Conservation (phyloP, 2,329 filamentous ascomycete genomes). For the Cladosporium oxysporum region DNA sequence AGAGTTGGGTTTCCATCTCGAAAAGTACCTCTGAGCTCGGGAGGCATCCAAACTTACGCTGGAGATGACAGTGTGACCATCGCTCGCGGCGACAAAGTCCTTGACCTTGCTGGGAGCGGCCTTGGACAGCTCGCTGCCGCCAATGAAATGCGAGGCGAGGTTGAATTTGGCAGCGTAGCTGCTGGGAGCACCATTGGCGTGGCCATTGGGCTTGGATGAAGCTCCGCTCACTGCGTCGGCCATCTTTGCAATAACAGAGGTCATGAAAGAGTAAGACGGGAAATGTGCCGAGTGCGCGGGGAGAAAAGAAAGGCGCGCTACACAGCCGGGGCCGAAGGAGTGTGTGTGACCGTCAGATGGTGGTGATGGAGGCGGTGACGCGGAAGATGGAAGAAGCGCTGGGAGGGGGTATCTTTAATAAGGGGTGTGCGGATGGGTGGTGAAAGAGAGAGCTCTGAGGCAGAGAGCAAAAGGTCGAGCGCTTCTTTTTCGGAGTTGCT, state of each 20-base stretch:
- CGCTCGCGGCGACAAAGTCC: conserved; percentile 87
- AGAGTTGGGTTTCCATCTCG: conserved; percentile 10
- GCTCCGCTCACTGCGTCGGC: conserved; percentile 45
- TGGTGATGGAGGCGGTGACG: not conserved
- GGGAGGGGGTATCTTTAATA: conserved; percentile 13
- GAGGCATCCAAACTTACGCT: conserved; percentile 66
- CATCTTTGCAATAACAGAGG: conserved; percentile 39
- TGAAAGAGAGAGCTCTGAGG: not conserved
- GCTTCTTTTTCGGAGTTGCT: conserved; percentile 17
- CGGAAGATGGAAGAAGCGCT: conserved; percentile 9
- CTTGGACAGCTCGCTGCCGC: conserved; percentile 82
- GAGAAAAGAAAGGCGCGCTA: conserved; percentile 18
- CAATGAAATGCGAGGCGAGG: conserved; percentile 91
- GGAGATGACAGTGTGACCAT: conserved; percentile 97
- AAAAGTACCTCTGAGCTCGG: conserved; percentile 10
- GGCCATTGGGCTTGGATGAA: conserved; percentile 23
- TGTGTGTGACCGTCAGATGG: not conserved
- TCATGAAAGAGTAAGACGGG: conserved; percentile 23
- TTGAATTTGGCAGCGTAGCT: conserved; percentile 80
- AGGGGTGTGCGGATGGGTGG: conserved; percentile 12
- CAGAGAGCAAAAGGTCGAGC: not conserved
- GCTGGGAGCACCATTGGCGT: conserved; percentile 56
- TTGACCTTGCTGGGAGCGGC: conserved; percentile 85
- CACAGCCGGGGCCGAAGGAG: conserved; percentile 12
- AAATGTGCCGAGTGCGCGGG: conserved; percentile 19